A percentile compares a stretch with the other conserved stretches of the same genome.
phyloP scores from a whole-genome alignment of 805 yeast species.

The Ogataea paradorogensis region DNA sequence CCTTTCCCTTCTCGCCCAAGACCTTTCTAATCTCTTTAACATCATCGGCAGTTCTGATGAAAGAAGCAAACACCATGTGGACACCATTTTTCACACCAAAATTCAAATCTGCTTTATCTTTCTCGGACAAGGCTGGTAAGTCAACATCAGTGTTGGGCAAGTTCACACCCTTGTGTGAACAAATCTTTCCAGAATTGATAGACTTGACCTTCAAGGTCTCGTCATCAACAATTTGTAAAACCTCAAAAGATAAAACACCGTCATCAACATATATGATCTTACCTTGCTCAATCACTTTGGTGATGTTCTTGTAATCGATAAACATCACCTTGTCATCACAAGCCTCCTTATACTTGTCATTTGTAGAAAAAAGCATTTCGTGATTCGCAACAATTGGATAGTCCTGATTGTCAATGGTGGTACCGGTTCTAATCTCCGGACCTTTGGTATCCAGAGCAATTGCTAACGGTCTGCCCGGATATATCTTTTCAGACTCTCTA shows the following conservation, averaged over 20 bases:
- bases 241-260: constrained; percentile 96
- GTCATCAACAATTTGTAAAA: constrained; percentile 75
- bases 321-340: constrained; percentile 82
- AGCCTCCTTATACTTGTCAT: constrained; percentile 66
- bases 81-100: constrained; percentile 98
- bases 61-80: constrained; percentile 98
- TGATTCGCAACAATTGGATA: constrained; percentile 81
- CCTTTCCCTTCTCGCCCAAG: constrained; percentile 94
- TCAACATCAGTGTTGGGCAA: constrained; percentile 99
- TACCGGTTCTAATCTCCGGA: constrained; percentile 99
- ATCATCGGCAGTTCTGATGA: constrained; percentile 93
- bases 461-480: constrained; percentile 95
- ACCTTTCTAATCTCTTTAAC: constrained; percentile 87
- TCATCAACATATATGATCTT: constrained; percentile 93
- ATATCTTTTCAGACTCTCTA: constrained; percentile 85
- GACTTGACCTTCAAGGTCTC: constrained; percentile 82
- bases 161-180: constrained; percentile 98
- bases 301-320: constrained; percentile 93
- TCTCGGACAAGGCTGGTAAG: constrained; percentile 95
- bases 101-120: constrained; percentile 86
- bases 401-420: constrained; percentile 77
- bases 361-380: constrained; percentile 92
- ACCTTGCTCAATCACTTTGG: constrained; percentile 87
- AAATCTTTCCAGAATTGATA: constrained; percentile 91
- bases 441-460: constrained; percentile 99